Evolutionary conservation across 148 eudicot species (phyloP).

Genomic region (Camellia granthamiana): DNA sequence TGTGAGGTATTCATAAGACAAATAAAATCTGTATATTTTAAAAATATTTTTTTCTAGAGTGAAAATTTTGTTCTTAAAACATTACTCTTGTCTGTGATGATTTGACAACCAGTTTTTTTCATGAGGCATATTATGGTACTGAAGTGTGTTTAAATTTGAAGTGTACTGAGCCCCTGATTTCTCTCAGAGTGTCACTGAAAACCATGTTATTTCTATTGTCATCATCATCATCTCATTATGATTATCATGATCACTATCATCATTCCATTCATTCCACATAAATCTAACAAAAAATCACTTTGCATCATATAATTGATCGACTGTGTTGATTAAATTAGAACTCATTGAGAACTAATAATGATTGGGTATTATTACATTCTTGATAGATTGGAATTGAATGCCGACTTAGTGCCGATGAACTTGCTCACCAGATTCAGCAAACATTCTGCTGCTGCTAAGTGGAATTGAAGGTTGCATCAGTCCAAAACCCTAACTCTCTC

Average conservation of each 20-base stretch:
- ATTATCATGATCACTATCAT: neutral
- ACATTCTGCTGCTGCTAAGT: conserved; percentile 69
- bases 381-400: conserved; percentile 88
- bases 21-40: no score
- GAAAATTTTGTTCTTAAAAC: no score
- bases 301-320: neutral
- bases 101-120: no score
- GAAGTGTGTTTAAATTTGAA: no score
- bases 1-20: no score
- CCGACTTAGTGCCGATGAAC: conserved; percentile 85
- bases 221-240: no score
- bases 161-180: neutral
- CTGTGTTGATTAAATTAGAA: neutral
- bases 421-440: conserved; percentile 84
- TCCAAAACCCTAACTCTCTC: neutral
- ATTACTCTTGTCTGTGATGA: no score
- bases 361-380: conserved; percentile 1
- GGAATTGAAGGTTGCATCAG: neutral
- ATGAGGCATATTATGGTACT: no score
- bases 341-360: conserved; percentile 6
- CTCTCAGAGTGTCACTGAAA: neutral
- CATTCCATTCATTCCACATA: neutral
- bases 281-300: no score
- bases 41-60: no score
- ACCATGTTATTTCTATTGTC: no score